Conservation (phyloP, 345 rosid genomes). For the Sonneratia caseolaris region DNA sequence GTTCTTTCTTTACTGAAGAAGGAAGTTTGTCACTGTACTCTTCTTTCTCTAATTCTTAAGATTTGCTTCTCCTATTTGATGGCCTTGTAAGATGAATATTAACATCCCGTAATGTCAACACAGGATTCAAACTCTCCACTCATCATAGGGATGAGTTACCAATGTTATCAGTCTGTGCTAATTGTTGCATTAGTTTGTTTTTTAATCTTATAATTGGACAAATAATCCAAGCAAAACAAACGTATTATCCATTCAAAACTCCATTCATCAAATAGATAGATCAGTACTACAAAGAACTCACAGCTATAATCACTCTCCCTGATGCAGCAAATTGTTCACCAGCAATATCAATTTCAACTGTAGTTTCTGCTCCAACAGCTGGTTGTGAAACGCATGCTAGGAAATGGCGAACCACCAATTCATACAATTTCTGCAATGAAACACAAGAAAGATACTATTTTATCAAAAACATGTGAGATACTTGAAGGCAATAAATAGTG, state of each 20-base stretch:
- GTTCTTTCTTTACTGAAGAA: not conserved
- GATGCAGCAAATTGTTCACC: conserved; percentile 79
- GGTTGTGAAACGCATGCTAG: conserved; percentile 97
- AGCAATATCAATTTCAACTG: conserved; percentile 89
- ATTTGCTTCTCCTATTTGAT: not conserved
- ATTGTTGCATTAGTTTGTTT: not conserved
- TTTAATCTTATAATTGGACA: not conserved
- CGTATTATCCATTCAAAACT: not conserved
- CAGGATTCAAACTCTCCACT: not conserved
- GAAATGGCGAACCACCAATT: conserved; percentile 92
- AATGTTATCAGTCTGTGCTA: not conserved
- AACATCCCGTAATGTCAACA: not conserved
- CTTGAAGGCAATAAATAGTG: not conserved
- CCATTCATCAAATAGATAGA: not conserved
- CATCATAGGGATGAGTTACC: not conserved
- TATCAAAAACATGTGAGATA: not conserved
- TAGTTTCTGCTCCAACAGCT: conserved; percentile 93
- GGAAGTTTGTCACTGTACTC: not conserved
- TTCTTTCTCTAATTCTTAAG: not conserved
- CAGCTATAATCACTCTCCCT: conserved; percentile 85
- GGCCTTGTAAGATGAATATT: not conserved
- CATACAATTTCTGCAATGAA: conserved; percentile 66
- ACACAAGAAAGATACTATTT: conserved; percentile 1
- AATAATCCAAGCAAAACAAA: not conserved
- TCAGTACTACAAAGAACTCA: conserved; percentile 32